A percentile compares a stretch with the other conserved stretches of the same genome.
Conservation (phyloP, 805 yeast species). For the Yarrowia yakushimensis region DNA sequence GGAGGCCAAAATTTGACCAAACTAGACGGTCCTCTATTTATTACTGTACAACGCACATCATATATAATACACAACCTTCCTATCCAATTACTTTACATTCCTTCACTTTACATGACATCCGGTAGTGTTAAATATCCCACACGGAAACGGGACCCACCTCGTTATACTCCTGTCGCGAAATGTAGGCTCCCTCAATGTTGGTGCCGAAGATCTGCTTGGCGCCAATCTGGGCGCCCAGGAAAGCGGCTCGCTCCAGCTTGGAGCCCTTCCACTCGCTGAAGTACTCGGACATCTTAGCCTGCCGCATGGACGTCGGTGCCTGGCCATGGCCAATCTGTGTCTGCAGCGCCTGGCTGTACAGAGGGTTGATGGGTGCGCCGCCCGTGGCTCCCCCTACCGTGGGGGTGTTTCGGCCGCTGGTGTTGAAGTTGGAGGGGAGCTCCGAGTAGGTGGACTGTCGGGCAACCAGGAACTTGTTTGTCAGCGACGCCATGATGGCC, state of each 20-base stretch:
- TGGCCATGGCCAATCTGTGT: conserved; percentile 47
- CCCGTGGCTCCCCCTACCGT: conserved; percentile 28
- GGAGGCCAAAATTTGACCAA: neutral
- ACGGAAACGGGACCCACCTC: conserved; percentile 78
- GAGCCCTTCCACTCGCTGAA: conserved; percentile 89
- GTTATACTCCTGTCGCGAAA: conserved; percentile 66
- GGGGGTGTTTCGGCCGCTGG: conserved; percentile 37
- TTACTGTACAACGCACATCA: neutral
- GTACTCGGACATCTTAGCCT: conserved; percentile 78
- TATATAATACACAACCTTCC: too few species aligned
- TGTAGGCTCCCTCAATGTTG: conserved; percentile 56
- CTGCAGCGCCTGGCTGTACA: conserved; percentile 38
- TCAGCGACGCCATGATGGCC: conserved; percentile 57
- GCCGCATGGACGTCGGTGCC: conserved; percentile 71
- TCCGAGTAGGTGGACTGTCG: conserved; percentile 40
- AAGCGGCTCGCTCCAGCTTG: conserved; percentile 72
- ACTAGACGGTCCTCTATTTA: neutral
- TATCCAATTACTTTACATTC: conserved; percentile 1
- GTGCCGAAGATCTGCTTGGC: conserved; percentile 80
- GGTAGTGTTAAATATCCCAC: conserved; percentile 52
- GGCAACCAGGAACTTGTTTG: conserved; percentile 51
- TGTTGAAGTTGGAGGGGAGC: conserved; percentile 39
- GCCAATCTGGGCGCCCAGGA: conserved; percentile 83
- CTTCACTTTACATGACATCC: neutral
- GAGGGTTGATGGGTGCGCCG: conserved; percentile 40